Conservation (phyloP, 805 yeast genomes). For the Suhomyces prunicola region DNA sequence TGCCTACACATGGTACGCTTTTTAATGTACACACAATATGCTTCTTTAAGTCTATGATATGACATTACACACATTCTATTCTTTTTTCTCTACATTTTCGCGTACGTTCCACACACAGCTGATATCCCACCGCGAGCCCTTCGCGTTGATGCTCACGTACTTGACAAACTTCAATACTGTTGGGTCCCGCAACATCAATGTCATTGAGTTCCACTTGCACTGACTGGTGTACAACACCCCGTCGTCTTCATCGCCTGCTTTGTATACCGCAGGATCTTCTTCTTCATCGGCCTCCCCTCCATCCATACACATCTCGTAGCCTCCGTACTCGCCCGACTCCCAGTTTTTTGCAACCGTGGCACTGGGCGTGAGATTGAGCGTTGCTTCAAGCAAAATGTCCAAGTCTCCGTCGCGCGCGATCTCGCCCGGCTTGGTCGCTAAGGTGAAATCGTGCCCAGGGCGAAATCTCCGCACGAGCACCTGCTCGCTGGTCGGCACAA, state of each 20-base stretch:
- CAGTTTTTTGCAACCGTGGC: constrained; percentile 58
- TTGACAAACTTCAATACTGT: constrained; percentile 88
- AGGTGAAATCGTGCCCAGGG: constrained; percentile 90
- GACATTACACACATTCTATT: not conserved
- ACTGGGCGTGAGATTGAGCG: constrained; percentile 75
- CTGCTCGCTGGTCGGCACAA: constrained; percentile 63
- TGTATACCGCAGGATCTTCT: constrained; percentile 86
- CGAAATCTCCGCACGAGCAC: constrained; percentile 80
- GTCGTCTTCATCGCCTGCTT: constrained; percentile 53
- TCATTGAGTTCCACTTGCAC: constrained; percentile 80
- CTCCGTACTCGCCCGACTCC: constrained; percentile 90
- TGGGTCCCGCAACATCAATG: constrained; percentile 76
- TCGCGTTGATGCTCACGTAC: constrained; percentile 83
- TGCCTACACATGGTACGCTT: not conserved
- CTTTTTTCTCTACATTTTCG: constrained; percentile 32
- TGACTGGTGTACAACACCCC: constrained; percentile 75
- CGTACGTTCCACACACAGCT: constrained; percentile 74
- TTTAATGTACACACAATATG: not conserved
- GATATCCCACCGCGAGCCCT: constrained; percentile 92
- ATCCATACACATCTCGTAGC: constrained; percentile 88
- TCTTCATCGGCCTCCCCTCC: constrained; percentile 44
- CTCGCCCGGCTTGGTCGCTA: constrained; percentile 66
- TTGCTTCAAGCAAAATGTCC: constrained; percentile 66
- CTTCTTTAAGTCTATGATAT: too few species aligned
- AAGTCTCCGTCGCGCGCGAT: constrained; percentile 36